Percentiles rank a stretch among this genome's conserved stretches.
Conservation (phyloP, 371 early-diverging fungal genomes). For the Mucor saturninus region DNA sequence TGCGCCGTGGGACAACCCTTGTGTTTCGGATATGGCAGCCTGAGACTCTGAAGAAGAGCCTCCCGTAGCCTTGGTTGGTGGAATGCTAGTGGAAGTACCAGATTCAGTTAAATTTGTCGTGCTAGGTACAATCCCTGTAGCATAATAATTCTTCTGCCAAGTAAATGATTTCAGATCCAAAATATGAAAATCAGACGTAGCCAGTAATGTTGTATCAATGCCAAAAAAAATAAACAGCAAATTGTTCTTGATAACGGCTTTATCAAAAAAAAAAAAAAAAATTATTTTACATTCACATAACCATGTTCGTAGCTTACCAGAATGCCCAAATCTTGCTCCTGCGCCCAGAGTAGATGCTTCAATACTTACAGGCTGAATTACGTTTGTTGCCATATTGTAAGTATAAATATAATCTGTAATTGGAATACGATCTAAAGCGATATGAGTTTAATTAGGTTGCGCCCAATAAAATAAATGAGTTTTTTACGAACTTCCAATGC, state of each 20-base stretch:
- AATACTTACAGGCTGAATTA: conserved; percentile 10
- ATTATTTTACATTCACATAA: background rate
- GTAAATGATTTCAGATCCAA: conserved; percentile 6
- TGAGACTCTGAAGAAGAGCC: background rate
- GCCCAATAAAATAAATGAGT: too few species aligned
- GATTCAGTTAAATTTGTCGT: background rate
- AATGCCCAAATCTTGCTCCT: conserved; percentile 19
- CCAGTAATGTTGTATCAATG: conserved; percentile 8
- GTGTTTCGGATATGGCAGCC: too few species aligned
- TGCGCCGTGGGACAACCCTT: background rate
- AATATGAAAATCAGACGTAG: conserved; percentile 5
- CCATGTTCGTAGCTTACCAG: background rate
- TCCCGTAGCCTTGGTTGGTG: background rate
- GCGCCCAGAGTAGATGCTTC: conserved; percentile 4
- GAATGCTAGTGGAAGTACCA: background rate
- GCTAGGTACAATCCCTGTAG: background rate
- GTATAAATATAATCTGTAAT: conserved; percentile 15
- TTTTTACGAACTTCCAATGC: conserved; percentile 7
- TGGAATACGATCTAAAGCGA: conserved; percentile 10
- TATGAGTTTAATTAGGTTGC: background rate
- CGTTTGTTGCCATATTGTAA: conserved; percentile 3
- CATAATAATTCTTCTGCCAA: conserved; percentile 7
- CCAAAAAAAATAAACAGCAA: conserved; percentile 16
- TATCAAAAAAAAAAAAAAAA: too few species aligned
- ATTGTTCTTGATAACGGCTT: conserved; percentile 11